A percentile compares a stretch with the other conserved stretches of the same genome.
These are phyloP conservation scores for Magnusiomyces magnusii DNA, from an alignment of 1,139 yeast species.

Conservation along the genomic window DNA sequence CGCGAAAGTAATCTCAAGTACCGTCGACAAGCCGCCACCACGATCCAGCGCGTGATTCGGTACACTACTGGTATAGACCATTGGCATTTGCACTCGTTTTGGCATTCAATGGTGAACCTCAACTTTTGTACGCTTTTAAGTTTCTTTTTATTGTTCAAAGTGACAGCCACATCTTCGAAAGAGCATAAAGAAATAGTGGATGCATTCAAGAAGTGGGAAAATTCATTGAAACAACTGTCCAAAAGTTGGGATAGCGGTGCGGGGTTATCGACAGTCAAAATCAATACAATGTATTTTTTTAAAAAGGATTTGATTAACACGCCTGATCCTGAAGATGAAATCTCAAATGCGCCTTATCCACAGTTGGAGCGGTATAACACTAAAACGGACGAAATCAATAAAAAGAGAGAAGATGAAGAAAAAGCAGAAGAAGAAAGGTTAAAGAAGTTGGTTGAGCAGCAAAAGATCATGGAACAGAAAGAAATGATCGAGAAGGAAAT, in stretches of 20 bases:
- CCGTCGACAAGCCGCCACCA: conserved; percentile 28
- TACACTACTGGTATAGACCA: conserved; percentile 34
- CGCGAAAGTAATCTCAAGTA: conserved; percentile 19
- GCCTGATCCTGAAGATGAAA: background rate
- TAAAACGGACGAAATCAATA: background rate
- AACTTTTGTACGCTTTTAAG: conserved; percentile 32
- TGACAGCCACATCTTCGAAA: conserved; percentile 28
- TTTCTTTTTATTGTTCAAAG: conserved; percentile 31
- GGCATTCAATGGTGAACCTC: conserved; percentile 33
- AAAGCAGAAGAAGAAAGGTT: background rate
- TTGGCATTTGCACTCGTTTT: conserved; percentile 34
- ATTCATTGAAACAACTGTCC: conserved; percentile 25
- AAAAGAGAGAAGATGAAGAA: background rate
- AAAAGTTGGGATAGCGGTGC: conserved; percentile 36
- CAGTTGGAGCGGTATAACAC: background rate
- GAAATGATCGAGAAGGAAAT: background rate
- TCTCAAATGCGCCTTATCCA: background rate
- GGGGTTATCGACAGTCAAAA: conserved; percentile 32
- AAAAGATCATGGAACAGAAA: background rate
- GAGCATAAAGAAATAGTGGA: conserved; percentile 29
- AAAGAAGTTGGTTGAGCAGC: background rate
- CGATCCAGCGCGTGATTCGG: conserved; percentile 29
- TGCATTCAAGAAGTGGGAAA: conserved; percentile 32
- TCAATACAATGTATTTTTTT: conserved; percentile 32
- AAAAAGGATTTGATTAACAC: conserved; percentile 23